Evolutionary conservation across 2,329 filamentous ascomycete genomes (phyloP), one percentile per base, ranked within the genome.

Genomic region (Diaporthe longicolla): DNA sequence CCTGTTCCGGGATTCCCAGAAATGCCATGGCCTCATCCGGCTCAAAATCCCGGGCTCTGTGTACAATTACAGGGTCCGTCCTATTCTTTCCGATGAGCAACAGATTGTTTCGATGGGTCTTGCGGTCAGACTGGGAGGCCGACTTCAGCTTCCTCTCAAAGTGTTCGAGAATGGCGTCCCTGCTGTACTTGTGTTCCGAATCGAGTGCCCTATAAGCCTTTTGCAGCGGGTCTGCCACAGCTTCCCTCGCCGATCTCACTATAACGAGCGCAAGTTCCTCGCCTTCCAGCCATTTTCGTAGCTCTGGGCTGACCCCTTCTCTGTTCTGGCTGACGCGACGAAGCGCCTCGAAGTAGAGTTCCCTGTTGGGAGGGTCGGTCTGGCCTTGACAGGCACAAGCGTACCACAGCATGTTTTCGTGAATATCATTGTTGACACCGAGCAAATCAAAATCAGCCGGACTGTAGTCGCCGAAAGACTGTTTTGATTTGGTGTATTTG

Each of bases 11-110:
- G 0, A 77, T 74, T 1, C 71, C 58, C 17, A 81, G 43, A 52
- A 78, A 76, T 5, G 74, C 61, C 54, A 77, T 78, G 2, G 79
- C 79, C 50, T 80, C 78, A 3, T 74, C 32, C 15, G 77, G 45
- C 1, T 77, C 76, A 74, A 80, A 78, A 2, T 37, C 45, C 10
- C 73, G 77, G 8, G 76, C 76, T 50, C 71, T 73, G 17, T 75
- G 26, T 52, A 73, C 52, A 19, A 81, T 77, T 5, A 72, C 71
- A 13, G 72, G 54, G 59, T 76, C 79, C 43, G 77, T 54, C 4
- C 77, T 77, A 37, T 80, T 74, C 21, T 76, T 77, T 17, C 76
- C 80, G 50, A 83, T 81, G 35, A 77, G 69, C 9, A 79, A 77
- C 35, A 82, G 75, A 50, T 79, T 77, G 11, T 79, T 77, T 7